Conservation (phyloP, 345 rosid genomes). For the Streptanthus diversifolius region DNA sequence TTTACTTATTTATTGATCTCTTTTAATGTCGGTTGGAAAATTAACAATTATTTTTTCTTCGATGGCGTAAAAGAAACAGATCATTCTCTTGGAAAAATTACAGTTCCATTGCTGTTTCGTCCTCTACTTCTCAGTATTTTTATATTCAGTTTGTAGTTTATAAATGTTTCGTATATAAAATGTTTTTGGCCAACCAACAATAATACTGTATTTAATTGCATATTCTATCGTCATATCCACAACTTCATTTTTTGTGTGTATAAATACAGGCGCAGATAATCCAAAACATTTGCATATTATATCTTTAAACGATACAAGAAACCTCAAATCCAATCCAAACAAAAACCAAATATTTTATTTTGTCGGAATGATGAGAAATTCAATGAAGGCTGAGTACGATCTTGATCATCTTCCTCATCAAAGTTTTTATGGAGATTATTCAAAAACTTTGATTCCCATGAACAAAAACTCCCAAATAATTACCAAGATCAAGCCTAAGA, state of each 20-base stretch:
- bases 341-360: neutral
- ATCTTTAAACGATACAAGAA: slow-evolving; percentile 8
- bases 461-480: slow-evolving; percentile 49
- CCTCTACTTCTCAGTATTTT: neutral
- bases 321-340: slow-evolving; percentile 2
- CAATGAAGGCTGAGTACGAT: slow-evolving; percentile 24
- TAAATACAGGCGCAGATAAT: slow-evolving; percentile 12
- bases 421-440: slow-evolving; percentile 20
- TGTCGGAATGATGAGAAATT: slow-evolving; percentile 22
- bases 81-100: slow-evolving; percentile 2
- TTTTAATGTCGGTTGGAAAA: neutral
- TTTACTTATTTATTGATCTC: neutral
- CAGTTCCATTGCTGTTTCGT: slow-evolving; percentile 13
- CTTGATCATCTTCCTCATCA: slow-evolving; percentile 20
- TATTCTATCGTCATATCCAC: neutral
- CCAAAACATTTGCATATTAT: slow-evolving; percentile 19
- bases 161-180: neutral
- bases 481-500: slow-evolving; percentile 66
- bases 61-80: slow-evolving; percentile 29
- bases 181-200: slow-evolving; percentile 22
- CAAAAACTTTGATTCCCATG: slow-evolving; percentile 33
- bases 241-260: neutral
- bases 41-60: neutral
- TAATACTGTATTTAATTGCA: slow-evolving; percentile 13
- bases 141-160: slow-evolving; percentile 1